Base-by-base conservation (phyloP, 768 basidiomycete genomes). In the Tulasnella sp. region DNA sequence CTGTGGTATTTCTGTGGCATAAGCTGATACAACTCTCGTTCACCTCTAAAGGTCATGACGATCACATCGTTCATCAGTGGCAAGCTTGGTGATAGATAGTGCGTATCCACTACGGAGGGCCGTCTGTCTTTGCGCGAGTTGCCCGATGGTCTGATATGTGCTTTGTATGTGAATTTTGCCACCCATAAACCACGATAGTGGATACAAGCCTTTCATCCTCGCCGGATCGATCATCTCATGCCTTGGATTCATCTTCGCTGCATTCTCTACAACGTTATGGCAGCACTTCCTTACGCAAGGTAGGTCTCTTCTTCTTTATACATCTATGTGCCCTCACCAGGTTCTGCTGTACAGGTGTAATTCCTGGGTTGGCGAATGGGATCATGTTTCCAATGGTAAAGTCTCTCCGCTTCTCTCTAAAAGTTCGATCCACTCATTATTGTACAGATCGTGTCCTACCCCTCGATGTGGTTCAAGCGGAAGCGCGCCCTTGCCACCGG, bases 281-380 rank as follows among this genome's bases (percentile, higher is more conserved):
- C 63, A 64, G 21, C 52, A 56, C 49, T 64, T 64, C 30, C 41
- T 64, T 23, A 61, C 62, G 15, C 63, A 64, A 55, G 63, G n/a
- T n/a, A n/a, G n/a, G n/a, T n/a, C n/a, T n/a, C n/a, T n/a, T n/a
- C n/a, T n/a, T n/a, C n/a, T n/a, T 60, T 13, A 48, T 11, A 27
- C 21, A 15, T 45, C 5, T 13, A 19, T 11, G 27, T 7, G 58
- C 48, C n/a, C n/a, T n/a, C n/a, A n/a, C n/a, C n/a, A n/a, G n/a
- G n/a, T n/a, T n/a, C n/a, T n/a, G n/a, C n/a, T n/a, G n/a, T n/a
- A n/a, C n/a, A n/a, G n/a, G 63, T 9, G 24, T 61, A 4, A 27
- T 63, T 11, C 63, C 44, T 15, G 63, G 51, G 3, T 27, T 63
- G n/a, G 24, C 27, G 11, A 47, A 30, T 15, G 63, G 63, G 15